These are phyloP conservation scores for Cylindrotheca closterium DNA, from an alignment of 108 stramenopile species.

Conservation along the genomic window DNA sequence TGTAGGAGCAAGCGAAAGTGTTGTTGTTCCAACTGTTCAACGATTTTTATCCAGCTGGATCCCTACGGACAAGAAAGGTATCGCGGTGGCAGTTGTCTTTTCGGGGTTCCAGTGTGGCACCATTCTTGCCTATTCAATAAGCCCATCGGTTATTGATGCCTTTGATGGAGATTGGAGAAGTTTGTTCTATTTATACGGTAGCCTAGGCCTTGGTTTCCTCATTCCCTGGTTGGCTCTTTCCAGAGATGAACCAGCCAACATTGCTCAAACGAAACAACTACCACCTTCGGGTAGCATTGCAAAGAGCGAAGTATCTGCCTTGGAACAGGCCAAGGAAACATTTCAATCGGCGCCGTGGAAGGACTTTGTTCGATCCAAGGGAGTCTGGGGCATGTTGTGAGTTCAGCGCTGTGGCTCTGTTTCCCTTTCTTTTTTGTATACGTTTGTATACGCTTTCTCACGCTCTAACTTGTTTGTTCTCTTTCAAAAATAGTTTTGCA, in stretches of 20 bases:
- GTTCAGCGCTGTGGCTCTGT: no score
- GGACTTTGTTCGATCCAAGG: slow-evolving; percentile 56
- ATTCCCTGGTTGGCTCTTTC: slow-evolving; percentile 78
- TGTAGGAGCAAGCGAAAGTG: slow-evolving; percentile 83
- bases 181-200: slow-evolving; percentile 76
- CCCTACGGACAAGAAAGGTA: slow-evolving; percentile 63
- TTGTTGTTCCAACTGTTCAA: slow-evolving; percentile 82
- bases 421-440: no score
- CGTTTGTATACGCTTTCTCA: no score
- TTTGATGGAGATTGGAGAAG: slow-evolving; percentile 66
- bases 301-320: background rate
- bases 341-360: slow-evolving; percentile 70
- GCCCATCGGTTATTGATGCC: slow-evolving; percentile 65
- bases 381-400: slow-evolving; percentile 77
- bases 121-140: slow-evolving; percentile 72
- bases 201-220: slow-evolving; percentile 62
- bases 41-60: slow-evolving; percentile 74
- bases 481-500: no score
- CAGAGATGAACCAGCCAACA: slow-evolving; percentile 53
- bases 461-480: no score
- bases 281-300: background rate
- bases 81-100: slow-evolving; percentile 68
- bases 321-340: slow-evolving; percentile 44
- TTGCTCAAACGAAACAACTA: background rate
- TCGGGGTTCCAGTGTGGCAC: slow-evolving; percentile 82